phyloP scores from a whole-genome alignment of 768 basidiomycete genomes.

The Hypsizygus marmoreus region DNA sequence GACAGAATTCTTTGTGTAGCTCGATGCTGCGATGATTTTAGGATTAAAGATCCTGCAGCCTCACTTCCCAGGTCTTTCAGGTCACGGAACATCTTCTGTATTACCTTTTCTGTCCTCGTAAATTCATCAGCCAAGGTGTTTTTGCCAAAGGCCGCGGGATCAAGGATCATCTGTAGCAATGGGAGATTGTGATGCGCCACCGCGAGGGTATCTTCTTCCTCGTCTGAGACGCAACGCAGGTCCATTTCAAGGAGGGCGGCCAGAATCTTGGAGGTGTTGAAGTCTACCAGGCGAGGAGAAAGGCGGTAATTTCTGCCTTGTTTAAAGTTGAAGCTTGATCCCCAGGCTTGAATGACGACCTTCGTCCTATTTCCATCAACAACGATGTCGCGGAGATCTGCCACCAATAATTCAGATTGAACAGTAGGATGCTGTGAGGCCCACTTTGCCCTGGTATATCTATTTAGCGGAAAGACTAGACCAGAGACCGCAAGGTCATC shows the following conservation, averaged over 20 bases:
- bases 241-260: slow-evolving; percentile 49
- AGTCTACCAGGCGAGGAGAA: slow-evolving; percentile 53
- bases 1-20: slow-evolving; percentile 45
- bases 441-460: slow-evolving; percentile 39
- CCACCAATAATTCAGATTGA: slow-evolving; percentile 38
- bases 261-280: slow-evolving; percentile 50
- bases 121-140: slow-evolving; percentile 27
- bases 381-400: slow-evolving; percentile 42
- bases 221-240: slow-evolving; percentile 28
- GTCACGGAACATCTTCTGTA: slow-evolving; percentile 44
- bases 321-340: slow-evolving; percentile 28
- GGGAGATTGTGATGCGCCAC: slow-evolving; percentile 30
- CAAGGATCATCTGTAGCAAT: slow-evolving; percentile 45
- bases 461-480: slow-evolving; percentile 44
- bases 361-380: slow-evolving; percentile 32
- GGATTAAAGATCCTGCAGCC: slow-evolving; percentile 38
- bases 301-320: slow-evolving; percentile 41
- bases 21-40: slow-evolving; percentile 49
- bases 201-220: slow-evolving; percentile 6
- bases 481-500: slow-evolving; percentile 51
- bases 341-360: slow-evolving; percentile 42
- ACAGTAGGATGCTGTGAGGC: slow-evolving; percentile 38
- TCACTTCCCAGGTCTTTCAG: slow-evolving; percentile 34
- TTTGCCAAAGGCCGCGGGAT: slow-evolving; percentile 41
- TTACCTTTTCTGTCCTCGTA: slow-evolving; percentile 34